Percentiles rank a stretch among this genome's conserved stretches.
These are phyloP conservation scores for Phyllostachys edulis DNA, from an alignment of 176 grass and related monocot species.

Conservation along the genomic window DNA sequence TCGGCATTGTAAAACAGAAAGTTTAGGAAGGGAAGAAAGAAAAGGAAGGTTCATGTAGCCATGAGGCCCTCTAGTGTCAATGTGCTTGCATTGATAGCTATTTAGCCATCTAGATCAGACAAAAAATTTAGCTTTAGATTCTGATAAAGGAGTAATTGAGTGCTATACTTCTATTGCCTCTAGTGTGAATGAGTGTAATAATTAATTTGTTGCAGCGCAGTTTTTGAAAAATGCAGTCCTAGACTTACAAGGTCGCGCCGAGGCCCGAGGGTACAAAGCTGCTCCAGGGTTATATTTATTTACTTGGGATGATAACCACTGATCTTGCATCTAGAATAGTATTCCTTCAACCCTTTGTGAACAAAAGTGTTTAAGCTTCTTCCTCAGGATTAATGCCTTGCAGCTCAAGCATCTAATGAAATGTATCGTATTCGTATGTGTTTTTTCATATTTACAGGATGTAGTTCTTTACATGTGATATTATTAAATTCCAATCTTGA, in stretches of 20 bases:
- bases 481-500: neutral
- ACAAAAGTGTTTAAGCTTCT: slow-evolving; percentile 21
- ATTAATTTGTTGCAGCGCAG: slow-evolving; percentile 22
- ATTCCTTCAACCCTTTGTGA: slow-evolving; percentile 29
- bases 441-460: neutral
- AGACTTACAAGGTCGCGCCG: slow-evolving; percentile 2
- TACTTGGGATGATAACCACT: slow-evolving; percentile 23
- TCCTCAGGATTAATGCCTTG: neutral
- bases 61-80: slow-evolving; percentile 54
- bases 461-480: slow-evolving; percentile 8
- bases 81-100: slow-evolving; percentile 57
- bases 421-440: neutral
- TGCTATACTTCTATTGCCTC: neutral
- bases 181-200: neutral
- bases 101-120: slow-evolving; percentile 52
- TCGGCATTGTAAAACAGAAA: slow-evolving; percentile 51
- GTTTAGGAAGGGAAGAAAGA: slow-evolving; percentile 35
- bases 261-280: slow-evolving; percentile 23
- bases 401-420: slow-evolving; percentile 20
- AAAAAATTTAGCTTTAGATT: slow-evolving; percentile 48
- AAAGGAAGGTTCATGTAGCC: slow-evolving; percentile 55
- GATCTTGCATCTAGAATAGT: slow-evolving; percentile 27
- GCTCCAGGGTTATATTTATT: slow-evolving; percentile 29
- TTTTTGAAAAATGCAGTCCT: slow-evolving; percentile 19
- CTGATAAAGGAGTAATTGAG: slow-evolving; percentile 40